A percentile compares a stretch with the other conserved stretches of the same genome.
These are phyloP conservation scores for thale cress (Arabidopsis thaliana) DNA, from an alignment of 345 rosid species.

Conservation along the genomic window TAIR10.1 NC_003074.8:14085501-14086000, in stretches of 20 bases:
- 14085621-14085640: constrained; percentile 76
- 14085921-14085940: constrained; percentile 79
- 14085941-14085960: constrained; percentile 71
- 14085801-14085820: constrained; percentile 76
- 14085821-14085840: constrained; percentile 50
- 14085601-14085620: constrained; percentile 81
- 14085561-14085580: constrained; percentile 89
- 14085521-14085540: constrained; percentile 81
- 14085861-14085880: constrained; percentile 80
- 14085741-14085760: constrained; percentile 93
- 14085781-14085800: constrained; percentile 67
- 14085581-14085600: constrained; percentile 76
- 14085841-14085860: constrained; percentile 85
- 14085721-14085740: constrained; percentile 65
- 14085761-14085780: constrained; percentile 58
- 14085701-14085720: constrained; percentile 61
- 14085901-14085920: constrained; percentile 81
- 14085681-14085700: constrained; percentile 77
- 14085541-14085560: constrained; percentile 70
- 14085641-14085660: constrained; percentile 93
- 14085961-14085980: constrained; percentile 70
- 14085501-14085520: constrained; percentile 86
- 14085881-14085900: constrained; percentile 86
- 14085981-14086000: constrained; percentile 67
- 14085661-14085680: constrained; percentile 84